These are phyloP conservation scores for Chlorella sp. DNA, from an alignment of 139 green algal genomes.

Conservation along the genomic window DNA sequence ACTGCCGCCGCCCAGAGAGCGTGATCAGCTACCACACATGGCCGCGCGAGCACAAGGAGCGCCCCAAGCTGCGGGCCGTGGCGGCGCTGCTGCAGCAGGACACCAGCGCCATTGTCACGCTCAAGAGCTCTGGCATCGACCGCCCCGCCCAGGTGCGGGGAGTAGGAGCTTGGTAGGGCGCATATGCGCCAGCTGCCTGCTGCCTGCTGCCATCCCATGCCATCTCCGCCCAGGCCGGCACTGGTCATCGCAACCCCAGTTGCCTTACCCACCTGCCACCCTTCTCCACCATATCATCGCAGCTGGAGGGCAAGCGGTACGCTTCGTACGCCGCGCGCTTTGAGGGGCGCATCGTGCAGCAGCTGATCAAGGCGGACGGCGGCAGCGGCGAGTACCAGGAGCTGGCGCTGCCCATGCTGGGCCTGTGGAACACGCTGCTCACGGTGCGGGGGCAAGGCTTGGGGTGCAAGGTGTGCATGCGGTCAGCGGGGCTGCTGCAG, in stretches of 20 bases:
- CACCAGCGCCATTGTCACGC: constrained; percentile 80
- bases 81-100: constrained; percentile 69
- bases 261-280: not conserved
- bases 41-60: constrained; percentile 7
- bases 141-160: constrained; percentile 31
- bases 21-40: constrained; percentile 33
- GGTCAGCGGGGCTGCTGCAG: not conserved
- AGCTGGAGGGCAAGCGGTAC: constrained; percentile 85
- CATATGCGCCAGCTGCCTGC: not conserved
- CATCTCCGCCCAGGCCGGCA: not conserved
- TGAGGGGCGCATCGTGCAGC: constrained; percentile 87
- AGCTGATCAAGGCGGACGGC: constrained; percentile 82
- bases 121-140: constrained; percentile 58
- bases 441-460: constrained; percentile 36
- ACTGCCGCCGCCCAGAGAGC: not conserved
- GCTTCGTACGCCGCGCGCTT: constrained; percentile 83
- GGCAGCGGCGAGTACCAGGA: constrained; percentile 82
- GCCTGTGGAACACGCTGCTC: constrained; percentile 85
- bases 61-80: constrained; percentile 50
- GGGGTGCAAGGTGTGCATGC: not conserved
- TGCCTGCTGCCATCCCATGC: not conserved
- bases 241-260: too few relatives aligned
- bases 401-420: constrained; percentile 74
- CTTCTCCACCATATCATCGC: not conserved
- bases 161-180: not conserved